Percentiles rank a stretch among this genome's conserved stretches.
These are phyloP conservation scores for Chrysanthemum lavandulifolium DNA, from an alignment of 129 eudicot genomes.

Conservation along the genomic window DNA sequence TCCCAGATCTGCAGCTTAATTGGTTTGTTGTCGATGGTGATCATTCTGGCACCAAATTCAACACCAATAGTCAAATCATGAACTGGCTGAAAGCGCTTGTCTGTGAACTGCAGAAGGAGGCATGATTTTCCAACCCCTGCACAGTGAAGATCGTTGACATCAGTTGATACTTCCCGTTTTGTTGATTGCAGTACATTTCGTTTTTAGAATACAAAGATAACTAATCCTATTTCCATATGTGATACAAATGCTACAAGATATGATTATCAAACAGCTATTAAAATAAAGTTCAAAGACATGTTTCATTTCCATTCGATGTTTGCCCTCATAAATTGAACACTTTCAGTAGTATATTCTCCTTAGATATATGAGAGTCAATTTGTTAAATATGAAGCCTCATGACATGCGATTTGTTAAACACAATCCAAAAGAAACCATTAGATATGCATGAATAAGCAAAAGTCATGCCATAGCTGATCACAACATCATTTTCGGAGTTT, in stretches of 20 bases:
- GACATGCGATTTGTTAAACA: too few relatives aligned
- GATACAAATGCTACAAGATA: too few relatives aligned
- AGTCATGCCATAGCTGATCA: too few relatives aligned
- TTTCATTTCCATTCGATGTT: constrained; percentile 22
- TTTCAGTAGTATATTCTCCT: too few relatives aligned
- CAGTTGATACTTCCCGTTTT: constrained; percentile 7
- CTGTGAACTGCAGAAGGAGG: constrained; percentile 94
- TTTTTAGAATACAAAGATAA: background rate
- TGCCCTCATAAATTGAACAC: background rate
- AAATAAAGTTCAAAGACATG: background rate
- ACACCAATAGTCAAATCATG: constrained; percentile 95
- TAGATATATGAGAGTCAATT: too few relatives aligned
- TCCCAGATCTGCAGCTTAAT: constrained; percentile 82
- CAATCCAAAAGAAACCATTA: too few relatives aligned
- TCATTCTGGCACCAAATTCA: constrained; percentile 96
- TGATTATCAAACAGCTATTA: too few relatives aligned
- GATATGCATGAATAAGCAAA: too few relatives aligned
- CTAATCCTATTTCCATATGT: too few relatives aligned
- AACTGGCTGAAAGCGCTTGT: constrained; percentile 94
- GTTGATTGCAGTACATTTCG: background rate
- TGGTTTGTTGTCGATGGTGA: constrained; percentile 81
- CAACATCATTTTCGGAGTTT: too few relatives aligned
- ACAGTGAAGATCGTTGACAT: constrained; percentile 5
- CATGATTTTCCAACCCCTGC: constrained; percentile 65
- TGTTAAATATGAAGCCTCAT: too few relatives aligned